Base-by-base conservation (phyloP, 257 asterid genomes). In the Capsicum pubescens region DNA sequence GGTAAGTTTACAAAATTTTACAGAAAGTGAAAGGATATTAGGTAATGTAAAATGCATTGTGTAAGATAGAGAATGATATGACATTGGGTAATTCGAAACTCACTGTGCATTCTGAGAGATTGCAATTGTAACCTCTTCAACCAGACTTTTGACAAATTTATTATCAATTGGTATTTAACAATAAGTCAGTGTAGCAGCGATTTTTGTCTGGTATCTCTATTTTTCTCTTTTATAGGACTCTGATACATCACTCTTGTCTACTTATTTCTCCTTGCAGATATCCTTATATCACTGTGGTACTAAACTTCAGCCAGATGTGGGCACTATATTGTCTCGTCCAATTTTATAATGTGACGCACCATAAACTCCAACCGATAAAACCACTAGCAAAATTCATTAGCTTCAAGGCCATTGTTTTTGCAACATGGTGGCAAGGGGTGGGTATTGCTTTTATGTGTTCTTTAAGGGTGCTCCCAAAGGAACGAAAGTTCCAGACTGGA, bases 381-480 rank as follows among this genome's bases (percentile, higher is more conserved):
- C 99, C 98, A n/a, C 97, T 94, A 36, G 98, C 97, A 1, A 96
- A 97, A 88, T 97, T 97, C 87, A 93, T 97, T 81, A 97, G 98
- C 94, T 97, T 97, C 86, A 94, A 97, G 90, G 98, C 98, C 48
- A 97, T 94, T 83, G 98, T 97, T 16, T 97, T 97, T 21, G 99
- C 98, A 9, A 97, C 99, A 11, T 97, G 99, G 99, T 97, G 99
- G 99, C 99, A 97, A 90, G 99, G 97, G n/a, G 95, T 94, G 0
- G 98, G 97, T 57, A 97, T 97, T 12, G 98, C 90, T 16, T 87
- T 97, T 85, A 80, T 93, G 81, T 92, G 98, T 83, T 86, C 84
- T 66, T 90, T 90, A 14, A 87, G 86, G 19, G 86, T 91, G 77
- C 89, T 97, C 60, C 97, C 99, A 0, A 91, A 87, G 52, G 95